Percentiles rank a stretch among this genome's conserved stretches.
Evolutionary conservation across 1,139 yeast species (phyloP).

Genomic region (Yamadazyma blattariae): DNA sequence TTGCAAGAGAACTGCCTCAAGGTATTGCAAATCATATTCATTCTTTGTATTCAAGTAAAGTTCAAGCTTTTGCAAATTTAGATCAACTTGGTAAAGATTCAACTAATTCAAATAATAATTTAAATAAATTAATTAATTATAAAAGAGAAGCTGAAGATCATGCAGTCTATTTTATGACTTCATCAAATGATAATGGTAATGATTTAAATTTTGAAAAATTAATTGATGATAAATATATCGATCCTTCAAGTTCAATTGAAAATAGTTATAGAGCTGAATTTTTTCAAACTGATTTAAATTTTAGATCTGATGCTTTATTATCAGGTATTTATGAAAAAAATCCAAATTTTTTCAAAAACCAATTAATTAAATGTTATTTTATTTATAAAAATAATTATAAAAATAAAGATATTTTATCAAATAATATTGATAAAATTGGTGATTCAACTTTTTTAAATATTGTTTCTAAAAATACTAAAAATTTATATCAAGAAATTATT

Average conservation of each 20-base stretch:
- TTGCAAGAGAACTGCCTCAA: slow-evolving; percentile 78
- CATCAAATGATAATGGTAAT: slow-evolving; percentile 18
- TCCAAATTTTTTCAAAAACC: slow-evolving; percentile 30
- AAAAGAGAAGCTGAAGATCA: slow-evolving; percentile 78
- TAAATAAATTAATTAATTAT: slow-evolving; percentile 53
- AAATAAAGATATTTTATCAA: slow-evolving; percentile 9
- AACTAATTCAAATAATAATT: slow-evolving; percentile 24
- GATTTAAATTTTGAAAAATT: slow-evolving; percentile 52
- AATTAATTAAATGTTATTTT: slow-evolving; percentile 75
- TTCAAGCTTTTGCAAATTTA: slow-evolving; percentile 66
- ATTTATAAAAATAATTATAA: slow-evolving; percentile 76
- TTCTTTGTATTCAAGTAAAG: slow-evolving; percentile 87
- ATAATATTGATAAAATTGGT: slow-evolving; percentile 59
- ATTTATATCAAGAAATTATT: slow-evolving; percentile 71
- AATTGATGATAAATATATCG: slow-evolving; percentile 80
- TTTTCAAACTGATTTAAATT: slow-evolving; percentile 66
- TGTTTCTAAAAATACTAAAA: slow-evolving; percentile 77
- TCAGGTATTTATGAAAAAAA: slow-evolving; percentile 40
- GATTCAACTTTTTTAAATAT: slow-evolving; percentile 78
- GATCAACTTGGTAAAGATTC: slow-evolving; percentile 58
- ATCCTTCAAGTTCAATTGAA: slow-evolving; percentile 44
- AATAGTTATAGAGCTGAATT: slow-evolving; percentile 74
- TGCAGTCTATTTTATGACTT: slow-evolving; percentile 87
- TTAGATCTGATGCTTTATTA: slow-evolving; percentile 45
- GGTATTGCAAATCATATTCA: slow-evolving; percentile 82